Conservation (phyloP, 192 early-diverging fungal species). For the Funneliformis mosseae region DNA sequence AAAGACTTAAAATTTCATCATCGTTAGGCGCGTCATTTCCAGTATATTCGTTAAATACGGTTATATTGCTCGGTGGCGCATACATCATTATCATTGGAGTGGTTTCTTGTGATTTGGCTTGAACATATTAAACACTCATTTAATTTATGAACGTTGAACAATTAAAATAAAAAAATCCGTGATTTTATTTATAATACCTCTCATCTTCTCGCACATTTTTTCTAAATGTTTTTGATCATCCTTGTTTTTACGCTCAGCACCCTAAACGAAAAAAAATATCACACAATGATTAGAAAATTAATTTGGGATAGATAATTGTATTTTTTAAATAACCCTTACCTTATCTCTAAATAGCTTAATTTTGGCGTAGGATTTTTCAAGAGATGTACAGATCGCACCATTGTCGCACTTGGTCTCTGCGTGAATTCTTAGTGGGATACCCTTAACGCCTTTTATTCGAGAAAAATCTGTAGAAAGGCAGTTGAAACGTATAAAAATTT, state of each 20-base stretch:
- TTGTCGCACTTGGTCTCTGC: slow-evolving; percentile 43
- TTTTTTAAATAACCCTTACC: slow-evolving; percentile 35
- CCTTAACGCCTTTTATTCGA: slow-evolving; percentile 80
- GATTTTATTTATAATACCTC: slow-evolving; percentile 43
- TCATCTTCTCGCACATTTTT: slow-evolving; percentile 64
- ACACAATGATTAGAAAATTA: background rate
- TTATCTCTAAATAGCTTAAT: slow-evolving; percentile 78
- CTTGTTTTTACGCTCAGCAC: slow-evolving; percentile 78
- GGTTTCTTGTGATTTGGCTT: slow-evolving; percentile 37
- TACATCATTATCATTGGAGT: slow-evolving; percentile 37
- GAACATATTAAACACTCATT: slow-evolving; percentile 43
- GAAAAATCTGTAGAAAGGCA: slow-evolving; percentile 81
- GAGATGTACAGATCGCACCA: slow-evolving; percentile 24
- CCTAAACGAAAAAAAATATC: slow-evolving; percentile 36
- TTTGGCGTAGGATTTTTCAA: slow-evolving; percentile 62
- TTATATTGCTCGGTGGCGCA: slow-evolving; percentile 34
- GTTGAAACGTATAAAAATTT: slow-evolving; percentile 69
- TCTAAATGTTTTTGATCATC: slow-evolving; percentile 76
- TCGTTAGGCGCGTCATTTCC: slow-evolving; percentile 18
- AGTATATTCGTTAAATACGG: slow-evolving; percentile 37
- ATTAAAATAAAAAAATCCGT: background rate
- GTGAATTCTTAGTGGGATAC: slow-evolving; percentile 66
- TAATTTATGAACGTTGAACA: background rate
- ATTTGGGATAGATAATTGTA: background rate
- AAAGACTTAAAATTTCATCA: slow-evolving; percentile 23